Base-by-base conservation (phyloP, 2,329 filamentous ascomycete genomes). In the Cytospora piceicola region DNA sequence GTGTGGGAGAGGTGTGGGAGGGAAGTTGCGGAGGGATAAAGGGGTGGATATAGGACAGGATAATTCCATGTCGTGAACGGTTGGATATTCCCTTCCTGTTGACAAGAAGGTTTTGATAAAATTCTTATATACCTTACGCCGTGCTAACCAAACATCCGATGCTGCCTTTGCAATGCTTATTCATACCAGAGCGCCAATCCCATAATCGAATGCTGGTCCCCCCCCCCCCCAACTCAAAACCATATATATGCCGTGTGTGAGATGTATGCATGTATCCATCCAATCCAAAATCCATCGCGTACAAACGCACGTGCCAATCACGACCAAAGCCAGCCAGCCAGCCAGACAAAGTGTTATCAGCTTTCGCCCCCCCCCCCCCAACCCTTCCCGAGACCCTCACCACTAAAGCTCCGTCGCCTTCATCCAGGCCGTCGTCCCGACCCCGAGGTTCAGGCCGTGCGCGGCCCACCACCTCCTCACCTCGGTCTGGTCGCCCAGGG, bases 351-450 rank as follows among this genome's bases (percentile, higher is more conserved):
- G 7, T 9, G 8, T 22, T n/a, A 5, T 29, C 20, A n/a, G 3
- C 6, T 6, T 46, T 22, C 1, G 9, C 2, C 22, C 6, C 5
- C 1, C n/a, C n/a, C n/a, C n/a, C n/a, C n/a, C n/a, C n/a, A n/a
- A n/a, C n/a, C n/a, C n/a, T n/a, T 9, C 42, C 12, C 11, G 17
- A 20, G 24, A 22, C 46, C 15, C 12, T 34, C 14, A n/a, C n/a
- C 29, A 24, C 36, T 64, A 91, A 68, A 96, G 78, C 69, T 90
- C 87, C 77, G 91, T 91, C 22, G 89, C 87, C 78, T 91, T 90
- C 88, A 95, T 93, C 93, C 92, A 96, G 76, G 96, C 93, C 70
- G 91, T 93, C 51, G 92, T 94, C 4, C 90, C 89, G 51, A 95
- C 82, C 1, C 92, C 91, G 61, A 96, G 77, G 73, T 95, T 94